Base-by-base conservation (phyloP, 2,329 filamentous ascomycete species). In the Trichoderma gracile region DNA sequence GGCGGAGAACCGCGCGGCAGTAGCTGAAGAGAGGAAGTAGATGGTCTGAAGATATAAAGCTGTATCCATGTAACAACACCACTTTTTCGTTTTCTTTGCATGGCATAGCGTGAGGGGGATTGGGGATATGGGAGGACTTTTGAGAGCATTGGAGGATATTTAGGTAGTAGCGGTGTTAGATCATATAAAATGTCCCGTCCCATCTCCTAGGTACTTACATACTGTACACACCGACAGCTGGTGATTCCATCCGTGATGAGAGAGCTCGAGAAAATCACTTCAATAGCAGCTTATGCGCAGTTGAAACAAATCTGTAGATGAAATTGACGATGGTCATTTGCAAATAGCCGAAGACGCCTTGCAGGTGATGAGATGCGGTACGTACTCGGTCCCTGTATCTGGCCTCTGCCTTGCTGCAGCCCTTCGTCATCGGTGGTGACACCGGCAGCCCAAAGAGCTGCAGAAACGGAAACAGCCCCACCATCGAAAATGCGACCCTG, bases 391-490 rank as follows among this genome's bases (percentile, higher is more conserved):
- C 9, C 19, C 30, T n/a, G 17, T 42, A 10, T 19, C 33, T 30
- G 23, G 21, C 12, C 15, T 50, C 33, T 25, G 55, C 25, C n/a
- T 27, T 30, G 58, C 58, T 62, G 58, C 58, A 62, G 58, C 49
- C 49, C 58, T 21, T 62, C 58, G 58, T 62, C 58, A 62, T 62
- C 57, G 57, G 30, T 27, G 23, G 30, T 7, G 25, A 30, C 23
- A 42, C 33, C 33, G 33, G 33, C 33, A 38, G 33, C 9, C 33
- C 33, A 38, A 38, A 10, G 33, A 10, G 33, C 19, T 46, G 42
- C 19, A 58, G 12, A 53, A 53, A 62, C 27, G 38, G 58, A 40
- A 42, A 54, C 25, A 8, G 45, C 49, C 58, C 58, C 58, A 54
- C 58, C 53, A 42, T 9, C 33, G 33, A 62, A 40, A 54, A 53